Evolutionary conservation across 2,329 filamentous ascomycete species (phyloP), one percentile per base, ranked within the genome.

Genomic region (Nothomitra cinnamomea): DNA sequence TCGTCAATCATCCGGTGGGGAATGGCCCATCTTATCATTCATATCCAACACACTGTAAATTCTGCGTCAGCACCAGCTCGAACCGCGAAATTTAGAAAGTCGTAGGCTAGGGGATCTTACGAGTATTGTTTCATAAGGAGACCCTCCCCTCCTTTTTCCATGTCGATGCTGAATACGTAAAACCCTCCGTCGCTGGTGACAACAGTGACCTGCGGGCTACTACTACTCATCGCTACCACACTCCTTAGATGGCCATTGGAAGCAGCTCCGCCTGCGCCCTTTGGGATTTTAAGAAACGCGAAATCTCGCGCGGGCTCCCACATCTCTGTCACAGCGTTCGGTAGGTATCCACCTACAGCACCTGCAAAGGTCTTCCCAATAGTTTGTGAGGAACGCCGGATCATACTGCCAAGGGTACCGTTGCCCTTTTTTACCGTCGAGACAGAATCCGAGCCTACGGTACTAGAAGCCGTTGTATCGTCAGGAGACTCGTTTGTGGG

Each of bases 141-240:
- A 0, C 92, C 92, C 69, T 98, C 92, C 22, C 92, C 92, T 17
- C 92, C 92, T 57, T 86, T 85, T 61, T 94, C 89, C 72, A 98
- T 79, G 65, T 98, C 89, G 53, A 98, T 88, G 59, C 87, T 90
- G 68, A 90, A 98, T 28, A 96, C 84, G 61, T 92, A 95, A 63
- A 95, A 96, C 22, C 83, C 83, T 8, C 92, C 92, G 65, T 98
- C 92, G 61, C 85, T 95, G 0, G 92, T 98, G 13, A 95, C 89
- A 0, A 96, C 87, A 89, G 98, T 96, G 50, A 98, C 86, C 62
- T 96, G 89, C 0, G 92, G 92, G 24, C 85, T 89, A 64, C 82
- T 94, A 62, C 83, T 92, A 64, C 87, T 95, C 83, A 98, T 94
- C 7, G 92, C 90, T 43, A 98, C 92, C n/a, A 98, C 90, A 59